Conservation (phyloP, 1,139 yeast species). For the Magnusiomyces clavatus region DNA sequence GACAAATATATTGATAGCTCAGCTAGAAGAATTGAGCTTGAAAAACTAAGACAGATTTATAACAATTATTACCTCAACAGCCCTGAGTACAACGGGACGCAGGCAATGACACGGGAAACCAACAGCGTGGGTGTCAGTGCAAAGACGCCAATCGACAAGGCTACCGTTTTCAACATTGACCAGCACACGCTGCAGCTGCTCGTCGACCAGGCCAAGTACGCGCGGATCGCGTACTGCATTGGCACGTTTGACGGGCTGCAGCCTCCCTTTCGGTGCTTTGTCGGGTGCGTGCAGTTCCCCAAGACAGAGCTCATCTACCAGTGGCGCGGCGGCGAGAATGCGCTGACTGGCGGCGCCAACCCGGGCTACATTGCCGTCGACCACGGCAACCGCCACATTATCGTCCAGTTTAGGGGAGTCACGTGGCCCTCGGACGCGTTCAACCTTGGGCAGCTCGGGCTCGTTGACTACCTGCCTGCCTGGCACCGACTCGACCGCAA, state of each 20-base stretch:
- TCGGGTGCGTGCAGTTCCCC: slow-evolving; percentile 17
- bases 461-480: slow-evolving; percentile 19
- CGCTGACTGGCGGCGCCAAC: background rate
- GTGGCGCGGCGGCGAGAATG: slow-evolving; percentile 13
- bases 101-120: too few relatives aligned
- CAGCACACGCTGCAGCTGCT: slow-evolving; percentile 13
- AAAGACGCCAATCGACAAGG: too few relatives aligned
- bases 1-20: too few relatives aligned
- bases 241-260: slow-evolving; percentile 13
- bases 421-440: slow-evolving; percentile 50
- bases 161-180: slow-evolving; percentile 7
- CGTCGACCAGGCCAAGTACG: slow-evolving; percentile 14
- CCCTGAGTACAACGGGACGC: too few relatives aligned
- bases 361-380: slow-evolving; percentile 38
- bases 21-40: too few relatives aligned
- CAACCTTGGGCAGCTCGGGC: slow-evolving; percentile 14
- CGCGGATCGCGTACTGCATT: slow-evolving; percentile 16
- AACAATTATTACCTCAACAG: too few relatives aligned
- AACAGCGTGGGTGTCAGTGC: too few relatives aligned
- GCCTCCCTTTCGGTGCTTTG: slow-evolving; percentile 13
- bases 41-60: too few relatives aligned
- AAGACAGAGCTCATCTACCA: slow-evolving; percentile 12
- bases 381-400: slow-evolving; percentile 31
- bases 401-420: slow-evolving; percentile 50
- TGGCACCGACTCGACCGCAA: slow-evolving; percentile 30